Base-by-base conservation (phyloP, 2,329 filamentous ascomycete genomes). In the Fusarium scirpi region DNA sequence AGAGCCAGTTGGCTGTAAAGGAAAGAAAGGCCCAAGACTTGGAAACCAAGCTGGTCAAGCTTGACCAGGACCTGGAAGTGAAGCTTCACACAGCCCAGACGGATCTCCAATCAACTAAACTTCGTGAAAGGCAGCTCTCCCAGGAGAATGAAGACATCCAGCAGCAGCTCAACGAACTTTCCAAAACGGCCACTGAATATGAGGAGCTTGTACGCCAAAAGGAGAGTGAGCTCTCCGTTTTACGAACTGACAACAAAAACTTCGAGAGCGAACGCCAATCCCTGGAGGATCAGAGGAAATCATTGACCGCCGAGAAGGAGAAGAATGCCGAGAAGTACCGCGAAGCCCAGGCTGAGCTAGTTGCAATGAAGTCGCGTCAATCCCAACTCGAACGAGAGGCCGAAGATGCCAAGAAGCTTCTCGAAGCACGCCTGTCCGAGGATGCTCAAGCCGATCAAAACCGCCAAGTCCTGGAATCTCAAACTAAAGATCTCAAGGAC, bases 151-250 rank as follows among this genome's bases (percentile, higher is more conserved):
- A 90, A 15, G 90, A 92, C 46, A 89, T 97, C 48, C 91, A 97
- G 57, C 89, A 94, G 74, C 94, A 98, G 75, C 90, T 99, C 56
- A 88, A 92, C 0, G 91, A 97, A 71, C 84, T 99, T 20, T 96
- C 96, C 1, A 90, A 93, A 51, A 98, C 95, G 0, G 97, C 95
- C 1, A 97, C 94, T 0, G 94, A 94, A 76, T 98, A 97, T 71
- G 96, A 99, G 80, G 95, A 98, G 74, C 87, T 98, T 45, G 92
- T 99, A 25, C 89, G 94, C 25, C 91, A 92, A 63, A 99, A 98
- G 79, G 96, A 99, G 78, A 97, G 94, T 78, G 97, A 99, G 77
- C 84, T 99, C 22, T 87, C 91, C 1, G 86, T 98, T 47, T 86
- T 98, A 34, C 93, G 94, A 73, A 90, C 90, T 13, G 96, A 99